Conservation (phyloP, 768 basidiomycete genomes). For the Thelephora aurantiotincta region DNA sequence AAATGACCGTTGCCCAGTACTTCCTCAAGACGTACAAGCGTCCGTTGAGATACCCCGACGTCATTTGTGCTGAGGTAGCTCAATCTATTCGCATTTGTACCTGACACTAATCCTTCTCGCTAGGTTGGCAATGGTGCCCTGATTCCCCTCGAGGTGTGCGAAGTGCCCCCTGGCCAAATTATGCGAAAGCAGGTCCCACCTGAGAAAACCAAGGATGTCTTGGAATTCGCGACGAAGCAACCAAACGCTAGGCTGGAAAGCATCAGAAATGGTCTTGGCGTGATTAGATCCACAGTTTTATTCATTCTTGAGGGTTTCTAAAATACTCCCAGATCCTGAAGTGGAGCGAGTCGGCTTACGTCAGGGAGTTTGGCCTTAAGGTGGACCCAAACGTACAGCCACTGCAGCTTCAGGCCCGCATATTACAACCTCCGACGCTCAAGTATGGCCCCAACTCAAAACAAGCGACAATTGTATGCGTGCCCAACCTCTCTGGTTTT, state of each 20-base stretch:
- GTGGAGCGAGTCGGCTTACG: constrained; percentile 65
- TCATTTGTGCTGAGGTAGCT: constrained; percentile 56
- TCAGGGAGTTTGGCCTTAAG: constrained; percentile 56
- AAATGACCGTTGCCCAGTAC: constrained; percentile 46
- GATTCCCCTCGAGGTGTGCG: constrained; percentile 55
- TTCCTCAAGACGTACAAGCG: constrained; percentile 40
- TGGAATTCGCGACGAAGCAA: constrained; percentile 53
- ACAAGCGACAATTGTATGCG: constrained; percentile 42
- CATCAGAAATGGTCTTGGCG: constrained; percentile 40
- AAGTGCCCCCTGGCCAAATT: constrained; percentile 49
- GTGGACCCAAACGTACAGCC: constrained; percentile 36
- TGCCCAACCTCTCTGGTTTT: background rate
- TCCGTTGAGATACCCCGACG: constrained; percentile 42
- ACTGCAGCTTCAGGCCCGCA: constrained; percentile 43
- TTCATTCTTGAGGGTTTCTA: constrained; percentile 33
- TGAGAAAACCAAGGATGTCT: constrained; percentile 46
- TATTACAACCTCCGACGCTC: constrained; percentile 49
- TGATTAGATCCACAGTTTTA: constrained; percentile 20
- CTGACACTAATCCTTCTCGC: background rate
- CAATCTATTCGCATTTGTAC: background rate
- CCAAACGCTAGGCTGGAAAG: constrained; percentile 42
- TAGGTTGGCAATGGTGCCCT: constrained; percentile 50
- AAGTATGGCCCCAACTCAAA: constrained; percentile 47
- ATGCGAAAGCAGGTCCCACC: constrained; percentile 59
- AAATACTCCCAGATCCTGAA: constrained; percentile 15